These are phyloP conservation scores for Clitopilus hobsonii DNA, from an alignment of 768 basidiomycete genomes.

Conservation along the genomic window DNA sequence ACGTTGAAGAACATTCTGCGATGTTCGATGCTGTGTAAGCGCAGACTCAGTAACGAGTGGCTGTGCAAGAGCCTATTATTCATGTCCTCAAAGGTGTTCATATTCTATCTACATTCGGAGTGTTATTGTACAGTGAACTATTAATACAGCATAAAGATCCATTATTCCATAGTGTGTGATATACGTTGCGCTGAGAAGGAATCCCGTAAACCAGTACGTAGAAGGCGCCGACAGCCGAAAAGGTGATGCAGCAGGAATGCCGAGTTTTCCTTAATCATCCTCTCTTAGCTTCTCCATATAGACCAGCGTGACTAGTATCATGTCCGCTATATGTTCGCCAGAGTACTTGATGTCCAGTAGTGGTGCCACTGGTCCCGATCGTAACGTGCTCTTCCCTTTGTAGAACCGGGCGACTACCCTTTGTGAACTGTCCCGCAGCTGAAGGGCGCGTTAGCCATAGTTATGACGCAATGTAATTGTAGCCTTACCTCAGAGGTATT, in stretches of 20 bases:
- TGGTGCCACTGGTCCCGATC: slow-evolving; percentile 10
- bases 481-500: slow-evolving; percentile 10
- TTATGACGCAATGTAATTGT: neutral
- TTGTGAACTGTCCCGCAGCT: slow-evolving; percentile 12
- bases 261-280: slow-evolving; percentile 10
- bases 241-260: neutral
- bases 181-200: neutral
- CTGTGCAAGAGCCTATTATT: too few species aligned
- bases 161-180: neutral
- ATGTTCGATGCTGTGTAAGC: slow-evolving; percentile 1
- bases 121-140: neutral
- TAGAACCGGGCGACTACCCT: slow-evolving; percentile 16
- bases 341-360: slow-evolving; percentile 22
- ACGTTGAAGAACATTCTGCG: neutral
- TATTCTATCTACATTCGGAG: too few species aligned
- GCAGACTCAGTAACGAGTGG: neutral
- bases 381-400: slow-evolving; percentile 5
- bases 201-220: neutral
- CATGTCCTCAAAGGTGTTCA: too few species aligned
- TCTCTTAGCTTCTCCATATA: slow-evolving; percentile 24
- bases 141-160: neutral
- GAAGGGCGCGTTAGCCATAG: neutral
- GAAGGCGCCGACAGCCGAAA: too few species aligned
- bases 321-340: slow-evolving; percentile 24
- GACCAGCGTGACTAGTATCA: slow-evolving; percentile 25